These are phyloP conservation scores for Neofusicoccum umdonicola DNA, from an alignment of 2,329 filamentous ascomycete genomes.

Conservation along the genomic window DNA sequence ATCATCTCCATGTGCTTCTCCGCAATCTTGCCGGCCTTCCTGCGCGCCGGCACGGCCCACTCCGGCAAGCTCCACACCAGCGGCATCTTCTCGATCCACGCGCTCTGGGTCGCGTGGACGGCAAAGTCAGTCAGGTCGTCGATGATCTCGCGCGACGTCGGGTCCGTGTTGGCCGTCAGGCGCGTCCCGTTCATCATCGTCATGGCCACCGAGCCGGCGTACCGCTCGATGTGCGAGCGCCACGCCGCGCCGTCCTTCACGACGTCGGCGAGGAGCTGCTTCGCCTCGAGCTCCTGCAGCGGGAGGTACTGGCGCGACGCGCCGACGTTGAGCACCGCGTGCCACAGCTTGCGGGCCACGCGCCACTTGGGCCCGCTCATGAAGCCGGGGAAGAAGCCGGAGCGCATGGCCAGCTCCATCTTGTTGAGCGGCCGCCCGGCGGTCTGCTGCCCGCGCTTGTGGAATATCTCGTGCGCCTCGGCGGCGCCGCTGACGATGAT, in stretches of 20 bases:
- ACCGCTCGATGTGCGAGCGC: background rate
- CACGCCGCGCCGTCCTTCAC: background rate
- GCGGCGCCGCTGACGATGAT: background rate
- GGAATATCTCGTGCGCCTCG: slow-evolving; percentile 1
- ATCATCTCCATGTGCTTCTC: slow-evolving; percentile 40
- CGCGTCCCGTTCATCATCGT: slow-evolving; percentile 10
- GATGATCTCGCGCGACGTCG: background rate
- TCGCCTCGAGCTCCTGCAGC: slow-evolving; percentile 16
- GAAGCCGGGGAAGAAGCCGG: background rate
- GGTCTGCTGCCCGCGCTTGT: background rate
- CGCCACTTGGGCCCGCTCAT: slow-evolving; percentile 11
- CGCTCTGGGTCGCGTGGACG: background rate
- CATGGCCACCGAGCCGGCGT: background rate
- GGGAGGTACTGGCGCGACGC: slow-evolving; percentile 14
- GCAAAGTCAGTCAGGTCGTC: background rate
- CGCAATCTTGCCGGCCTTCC: slow-evolving; percentile 29
- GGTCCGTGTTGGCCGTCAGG: background rate
- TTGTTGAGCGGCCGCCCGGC: background rate
- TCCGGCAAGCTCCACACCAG: slow-evolving; percentile 40
- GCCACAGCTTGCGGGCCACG: slow-evolving; percentile 16
- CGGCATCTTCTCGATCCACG: slow-evolving; percentile 46
- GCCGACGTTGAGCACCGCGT: slow-evolving; percentile 11
- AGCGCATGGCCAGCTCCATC: background rate
- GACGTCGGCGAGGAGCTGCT: slow-evolving; percentile 5
- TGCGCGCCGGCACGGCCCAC: slow-evolving; percentile 33